A percentile compares a stretch with the other conserved stretches of the same genome.
Conservation (phyloP, 208 protist genomes). For the Wallacemonas collosoma region DNA sequence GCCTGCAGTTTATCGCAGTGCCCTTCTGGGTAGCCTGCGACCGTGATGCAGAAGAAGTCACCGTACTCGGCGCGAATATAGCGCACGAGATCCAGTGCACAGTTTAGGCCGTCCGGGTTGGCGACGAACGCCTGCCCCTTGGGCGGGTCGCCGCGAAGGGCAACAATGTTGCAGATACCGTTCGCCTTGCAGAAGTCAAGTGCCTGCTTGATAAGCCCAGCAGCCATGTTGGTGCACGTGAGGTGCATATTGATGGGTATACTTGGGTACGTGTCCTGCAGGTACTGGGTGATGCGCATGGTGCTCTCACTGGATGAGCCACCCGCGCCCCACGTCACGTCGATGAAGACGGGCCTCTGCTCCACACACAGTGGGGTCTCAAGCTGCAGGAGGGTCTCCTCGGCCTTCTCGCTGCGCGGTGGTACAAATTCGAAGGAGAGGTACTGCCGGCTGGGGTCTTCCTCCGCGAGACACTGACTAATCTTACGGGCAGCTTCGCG, state of each 20-base stretch:
- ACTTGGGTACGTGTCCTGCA: slow-evolving; percentile 85
- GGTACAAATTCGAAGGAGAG: slow-evolving; percentile 96
- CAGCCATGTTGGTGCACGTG: slow-evolving; percentile 94
- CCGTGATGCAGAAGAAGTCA: slow-evolving; percentile 96
- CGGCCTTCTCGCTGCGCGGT: slow-evolving; percentile 91
- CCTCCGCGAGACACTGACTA: slow-evolving; percentile 24
- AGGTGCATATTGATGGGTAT: slow-evolving; percentile 90
- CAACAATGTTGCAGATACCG: slow-evolving; percentile 97
- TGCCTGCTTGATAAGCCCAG: slow-evolving; percentile 63
- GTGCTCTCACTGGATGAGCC: slow-evolving; percentile 83
- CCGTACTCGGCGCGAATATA: slow-evolving; percentile 94
- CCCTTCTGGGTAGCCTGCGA: slow-evolving; percentile 93
- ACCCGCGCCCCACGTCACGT: slow-evolving; percentile 97
- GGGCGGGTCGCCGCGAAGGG: slow-evolving; percentile 92
- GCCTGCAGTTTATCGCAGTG: slow-evolving; percentile 69
- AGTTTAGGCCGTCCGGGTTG: slow-evolving; percentile 76
- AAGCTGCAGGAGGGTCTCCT: slow-evolving; percentile 80
- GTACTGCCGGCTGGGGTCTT: slow-evolving; percentile 60
- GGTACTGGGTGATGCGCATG: slow-evolving; percentile 76
- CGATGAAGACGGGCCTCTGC: slow-evolving; percentile 91
- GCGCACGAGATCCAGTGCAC: slow-evolving; percentile 94
- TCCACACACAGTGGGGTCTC: slow-evolving; percentile 81
- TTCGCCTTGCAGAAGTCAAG: slow-evolving; percentile 80
- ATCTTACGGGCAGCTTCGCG: slow-evolving; percentile 6
- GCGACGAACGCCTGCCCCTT: slow-evolving; percentile 55